Base-by-base conservation (phyloP, 1,139 yeast genomes). In the Blastobotrys indianensis region DNA sequence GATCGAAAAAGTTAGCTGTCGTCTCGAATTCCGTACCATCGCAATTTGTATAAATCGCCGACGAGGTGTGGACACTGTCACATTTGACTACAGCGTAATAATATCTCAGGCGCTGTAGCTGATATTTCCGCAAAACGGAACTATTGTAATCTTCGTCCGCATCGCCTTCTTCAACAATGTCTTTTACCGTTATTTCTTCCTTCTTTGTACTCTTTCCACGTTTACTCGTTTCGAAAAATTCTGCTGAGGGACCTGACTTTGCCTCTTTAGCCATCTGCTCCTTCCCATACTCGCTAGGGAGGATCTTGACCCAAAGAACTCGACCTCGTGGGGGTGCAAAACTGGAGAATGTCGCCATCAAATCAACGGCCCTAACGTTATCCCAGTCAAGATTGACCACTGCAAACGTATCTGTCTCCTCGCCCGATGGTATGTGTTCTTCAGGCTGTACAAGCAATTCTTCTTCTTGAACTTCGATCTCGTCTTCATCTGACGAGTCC, bases 351-450 rank as follows among this genome's bases (percentile, higher is more conserved):
- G 97, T 84, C 4, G 95, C 95, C 85, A 86, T 79, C 54, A 94
- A 66, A 63, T 92, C 98, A 10, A 79, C 80, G 0, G 97, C 85
- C 44, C 80, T 76, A 16, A 94, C 74, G 60, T 92, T 85, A 57
- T 94, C 99, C 98, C 98, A 94, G 62, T 94, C 98, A 76, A 94
- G 73, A 60, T 94, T 94, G 30, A 94, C 98, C 1, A 83, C 95
- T 0, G 98, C 98, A 61, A 94, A 74, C 4, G 85, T 70, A 32
- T 70, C 69, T 0, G 95, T 75, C 28, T 95, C 95, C 1, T 90
- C 97, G 37, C 96, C 94, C 50, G 80, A 82, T 43, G 85, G 92
- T 10, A 94, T 85, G 48, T 77, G 75, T 7, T 66, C 63, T 31
- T 69, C 71, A 20, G 73, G 76, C 54, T 81, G 90, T 36, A 76